A percentile compares a stretch with the other conserved stretches of the same genome.
Conservation (phyloP, 768 basidiomycete genomes). For the Mycena polygramma region DNA sequence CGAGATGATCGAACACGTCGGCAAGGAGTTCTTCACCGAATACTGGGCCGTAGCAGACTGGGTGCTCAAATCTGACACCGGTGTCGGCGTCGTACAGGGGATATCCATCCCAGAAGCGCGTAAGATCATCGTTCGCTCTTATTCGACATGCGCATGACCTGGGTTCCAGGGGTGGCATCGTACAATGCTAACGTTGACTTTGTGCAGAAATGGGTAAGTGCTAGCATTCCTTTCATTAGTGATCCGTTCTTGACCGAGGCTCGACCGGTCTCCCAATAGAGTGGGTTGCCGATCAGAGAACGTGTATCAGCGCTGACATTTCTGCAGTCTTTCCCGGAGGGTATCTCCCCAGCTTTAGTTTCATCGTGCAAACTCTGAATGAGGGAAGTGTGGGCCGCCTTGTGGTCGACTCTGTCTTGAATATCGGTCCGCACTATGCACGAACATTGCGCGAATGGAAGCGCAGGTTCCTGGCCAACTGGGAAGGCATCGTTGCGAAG, state of each 20-base stretch:
- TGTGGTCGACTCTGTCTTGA: conserved; percentile 64
- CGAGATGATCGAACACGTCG: conserved; percentile 73
- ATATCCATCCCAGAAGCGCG: conserved; percentile 68
- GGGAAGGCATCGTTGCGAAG: conserved; percentile 57
- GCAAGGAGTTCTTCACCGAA: conserved; percentile 60
- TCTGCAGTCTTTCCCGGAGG: conserved; percentile 66
- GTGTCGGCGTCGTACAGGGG: conserved; percentile 66
- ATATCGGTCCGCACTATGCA: conserved; percentile 74
- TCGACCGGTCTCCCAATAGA: no score
- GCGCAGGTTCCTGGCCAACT: conserved; percentile 57
- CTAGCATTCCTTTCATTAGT: not conserved
- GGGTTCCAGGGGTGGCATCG: conserved; percentile 47
- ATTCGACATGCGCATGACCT: not conserved
- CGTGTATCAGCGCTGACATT: conserved; percentile 16
- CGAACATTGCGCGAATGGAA: conserved; percentile 71
- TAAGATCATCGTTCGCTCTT: conserved; percentile 37
- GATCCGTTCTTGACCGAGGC: not conserved
- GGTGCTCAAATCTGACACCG: conserved; percentile 58
- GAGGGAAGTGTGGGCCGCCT: conserved; percentile 58
- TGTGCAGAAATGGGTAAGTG: conserved; percentile 64
- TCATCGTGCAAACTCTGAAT: conserved; percentile 54
- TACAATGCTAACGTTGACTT: conserved; percentile 62
- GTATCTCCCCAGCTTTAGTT: conserved; percentile 64
- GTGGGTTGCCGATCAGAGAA: not conserved
- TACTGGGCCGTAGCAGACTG: conserved; percentile 65